These are phyloP conservation scores for Heliamphora pulchella DNA, from an alignment of 179 eudicot genomes.

Conservation along the genomic window DNA sequence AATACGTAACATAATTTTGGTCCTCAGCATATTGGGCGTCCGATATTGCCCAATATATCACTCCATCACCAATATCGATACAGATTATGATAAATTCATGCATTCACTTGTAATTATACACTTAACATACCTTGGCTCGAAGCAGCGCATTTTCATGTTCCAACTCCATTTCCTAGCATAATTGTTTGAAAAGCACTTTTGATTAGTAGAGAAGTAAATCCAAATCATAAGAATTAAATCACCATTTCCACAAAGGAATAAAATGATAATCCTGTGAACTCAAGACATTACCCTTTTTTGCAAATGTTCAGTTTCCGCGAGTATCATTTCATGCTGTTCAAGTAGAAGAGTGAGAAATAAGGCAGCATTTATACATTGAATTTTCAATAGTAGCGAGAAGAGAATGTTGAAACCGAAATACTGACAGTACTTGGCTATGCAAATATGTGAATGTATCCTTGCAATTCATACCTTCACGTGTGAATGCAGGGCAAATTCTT, in stretches of 20 bases:
- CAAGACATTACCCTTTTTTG: slow-evolving; percentile 59
- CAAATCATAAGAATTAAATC: too few species aligned
- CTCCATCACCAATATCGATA: background rate
- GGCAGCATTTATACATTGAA: background rate
- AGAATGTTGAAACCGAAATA: too few species aligned
- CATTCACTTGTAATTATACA: background rate
- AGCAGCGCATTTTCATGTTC: slow-evolving; percentile 57
- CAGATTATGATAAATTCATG: too few species aligned
- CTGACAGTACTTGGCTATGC: too few species aligned
- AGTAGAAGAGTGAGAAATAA: background rate
- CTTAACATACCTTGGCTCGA: slow-evolving; percentile 42
- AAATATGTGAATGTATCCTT: too few species aligned
- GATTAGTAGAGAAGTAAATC: background rate
- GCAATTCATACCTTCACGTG: too few species aligned
- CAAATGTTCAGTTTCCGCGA: slow-evolving; percentile 52
- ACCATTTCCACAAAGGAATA: too few species aligned
- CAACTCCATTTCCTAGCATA: slow-evolving; percentile 42
- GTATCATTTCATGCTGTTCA: slow-evolving; percentile 61
- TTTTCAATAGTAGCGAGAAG: background rate
- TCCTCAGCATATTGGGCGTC: too few species aligned
- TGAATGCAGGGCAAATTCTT: too few species aligned
- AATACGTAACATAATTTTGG: too few species aligned
- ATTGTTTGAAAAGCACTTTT: background rate
- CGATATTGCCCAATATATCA: too few species aligned
- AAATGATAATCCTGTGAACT: background rate